Percentiles rank a stretch among this genome's conserved stretches.
Conservation (phyloP, 202 grass and related monocot species). For the Zizania palustris region DNA sequence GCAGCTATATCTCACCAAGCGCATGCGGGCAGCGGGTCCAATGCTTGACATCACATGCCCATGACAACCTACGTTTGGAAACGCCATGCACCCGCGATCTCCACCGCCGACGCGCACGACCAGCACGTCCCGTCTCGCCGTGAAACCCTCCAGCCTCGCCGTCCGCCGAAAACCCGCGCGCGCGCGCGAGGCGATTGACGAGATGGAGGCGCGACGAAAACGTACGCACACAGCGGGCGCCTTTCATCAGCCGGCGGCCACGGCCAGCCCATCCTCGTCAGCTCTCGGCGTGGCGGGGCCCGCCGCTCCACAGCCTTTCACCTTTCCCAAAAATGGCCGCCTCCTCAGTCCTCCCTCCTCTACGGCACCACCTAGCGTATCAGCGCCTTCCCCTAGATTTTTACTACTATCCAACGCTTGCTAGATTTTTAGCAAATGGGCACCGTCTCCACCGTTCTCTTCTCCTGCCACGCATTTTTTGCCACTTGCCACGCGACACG, state of each 20-base stretch:
- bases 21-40: no score
- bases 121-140: neutral
- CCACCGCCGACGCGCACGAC: neutral
- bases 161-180: neutral
- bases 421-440: no score
- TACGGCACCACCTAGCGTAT: neutral
- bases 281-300: conserved; percentile 6
- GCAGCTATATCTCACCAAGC: no score
- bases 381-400: neutral
- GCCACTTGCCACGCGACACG: no score
- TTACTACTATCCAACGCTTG: no score
- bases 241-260: neutral
- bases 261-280: neutral
- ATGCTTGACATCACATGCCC: neutral
- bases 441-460: neutral
- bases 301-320: neutral
- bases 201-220: neutral
- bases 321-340: conserved; percentile 34
- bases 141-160: neutral
- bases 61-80: neutral
- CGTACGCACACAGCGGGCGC: neutral
- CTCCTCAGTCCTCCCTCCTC: neutral
- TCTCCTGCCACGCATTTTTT: neutral
- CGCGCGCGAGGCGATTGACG: neutral
- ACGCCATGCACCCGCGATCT: neutral